These are phyloP conservation scores for Pseudogymnoascus sp. DNA, from an alignment of 2,329 filamentous ascomycete species.

Conservation along the genomic window DNA sequence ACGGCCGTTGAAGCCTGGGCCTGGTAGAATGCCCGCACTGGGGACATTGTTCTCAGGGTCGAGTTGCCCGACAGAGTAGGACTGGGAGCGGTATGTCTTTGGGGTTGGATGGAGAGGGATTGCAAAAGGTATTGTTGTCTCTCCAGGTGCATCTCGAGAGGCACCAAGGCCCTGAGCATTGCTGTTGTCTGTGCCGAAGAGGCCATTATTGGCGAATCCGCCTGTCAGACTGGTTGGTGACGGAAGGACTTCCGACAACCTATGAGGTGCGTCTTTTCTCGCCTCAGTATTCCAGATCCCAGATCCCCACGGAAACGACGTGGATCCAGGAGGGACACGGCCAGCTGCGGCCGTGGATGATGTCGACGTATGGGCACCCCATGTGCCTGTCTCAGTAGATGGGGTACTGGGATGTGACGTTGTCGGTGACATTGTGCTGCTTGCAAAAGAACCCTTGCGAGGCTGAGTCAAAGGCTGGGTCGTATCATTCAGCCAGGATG, in stretches of 20 bases:
- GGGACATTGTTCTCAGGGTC: constrained; percentile 53
- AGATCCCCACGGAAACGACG: constrained; percentile 63
- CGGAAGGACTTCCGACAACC: constrained; percentile 66
- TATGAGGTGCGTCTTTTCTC: constrained; percentile 68
- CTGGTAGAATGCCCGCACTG: constrained; percentile 17
- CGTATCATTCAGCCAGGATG: constrained; percentile 84
- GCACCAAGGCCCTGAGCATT: constrained; percentile 43
- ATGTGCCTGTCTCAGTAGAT: constrained; percentile 54
- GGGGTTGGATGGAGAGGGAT: constrained; percentile 85
- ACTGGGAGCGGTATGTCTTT: constrained; percentile 91
- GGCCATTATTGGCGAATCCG: constrained; percentile 32
- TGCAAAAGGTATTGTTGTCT: constrained; percentile 70
- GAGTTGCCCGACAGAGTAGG: constrained; percentile 88
- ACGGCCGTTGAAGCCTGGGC: constrained; percentile 21
- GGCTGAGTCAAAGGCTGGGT: constrained; percentile 52
- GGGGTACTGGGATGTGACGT: constrained; percentile 77
- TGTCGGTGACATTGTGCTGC: constrained; percentile 69
- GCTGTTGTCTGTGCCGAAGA: constrained; percentile 43
- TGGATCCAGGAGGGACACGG: constrained; percentile 37
- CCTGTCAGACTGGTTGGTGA: constrained; percentile 60
- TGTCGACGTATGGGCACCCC: constrained; percentile 48
- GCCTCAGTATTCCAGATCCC: constrained; percentile 74
- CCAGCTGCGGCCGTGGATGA: constrained; percentile 35
- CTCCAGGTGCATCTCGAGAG: constrained; percentile 46
- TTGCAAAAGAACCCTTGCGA: constrained; percentile 70